Evolutionary conservation across 2,329 filamentous ascomycete species (phyloP).

Genomic region (Trichocomaceae sp.): DNA sequence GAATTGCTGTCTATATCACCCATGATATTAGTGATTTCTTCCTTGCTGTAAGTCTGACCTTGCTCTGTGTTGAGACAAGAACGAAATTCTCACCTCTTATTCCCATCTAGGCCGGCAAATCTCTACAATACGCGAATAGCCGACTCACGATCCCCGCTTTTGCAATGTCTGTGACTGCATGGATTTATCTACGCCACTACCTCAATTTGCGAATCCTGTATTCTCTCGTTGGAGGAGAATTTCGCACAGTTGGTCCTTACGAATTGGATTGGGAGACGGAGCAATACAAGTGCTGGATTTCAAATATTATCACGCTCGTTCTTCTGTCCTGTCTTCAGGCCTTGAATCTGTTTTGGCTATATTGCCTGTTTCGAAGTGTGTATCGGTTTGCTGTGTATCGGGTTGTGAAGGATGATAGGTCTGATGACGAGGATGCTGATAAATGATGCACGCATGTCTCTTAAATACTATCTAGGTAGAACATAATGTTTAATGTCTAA

Average conservation of each 20-base stretch:
- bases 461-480: no score
- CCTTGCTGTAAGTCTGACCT: slow-evolving; percentile 6
- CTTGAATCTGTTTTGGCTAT: slow-evolving; percentile 12
- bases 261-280: slow-evolving; percentile 11
- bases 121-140: slow-evolving; percentile 5
- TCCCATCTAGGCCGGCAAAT: slow-evolving; percentile 6
- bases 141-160: background rate
- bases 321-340: slow-evolving; percentile 9
- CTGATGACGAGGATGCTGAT: slow-evolving; percentile 5
- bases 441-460: background rate
- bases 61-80: background rate
- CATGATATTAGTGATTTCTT: slow-evolving; percentile 13
- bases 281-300: slow-evolving; percentile 14
- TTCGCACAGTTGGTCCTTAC: slow-evolving; percentile 10
- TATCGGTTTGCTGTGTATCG: slow-evolving; percentile 7
- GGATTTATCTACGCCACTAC: slow-evolving; percentile 11
- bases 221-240: slow-evolving; percentile 8
- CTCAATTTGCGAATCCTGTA: slow-evolving; percentile 8
- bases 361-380: slow-evolving; percentile 6
- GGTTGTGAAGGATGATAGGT: slow-evolving; percentile 11
- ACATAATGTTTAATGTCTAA: background rate
- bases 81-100: background rate
- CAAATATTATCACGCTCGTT: slow-evolving; percentile 9
- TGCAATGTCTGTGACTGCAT: background rate
- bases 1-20: slow-evolving; percentile 10